These are phyloP conservation scores for Aspergillus hancockii DNA, from an alignment of 495 filamentous ascomycete species.

Conservation along the genomic window DNA sequence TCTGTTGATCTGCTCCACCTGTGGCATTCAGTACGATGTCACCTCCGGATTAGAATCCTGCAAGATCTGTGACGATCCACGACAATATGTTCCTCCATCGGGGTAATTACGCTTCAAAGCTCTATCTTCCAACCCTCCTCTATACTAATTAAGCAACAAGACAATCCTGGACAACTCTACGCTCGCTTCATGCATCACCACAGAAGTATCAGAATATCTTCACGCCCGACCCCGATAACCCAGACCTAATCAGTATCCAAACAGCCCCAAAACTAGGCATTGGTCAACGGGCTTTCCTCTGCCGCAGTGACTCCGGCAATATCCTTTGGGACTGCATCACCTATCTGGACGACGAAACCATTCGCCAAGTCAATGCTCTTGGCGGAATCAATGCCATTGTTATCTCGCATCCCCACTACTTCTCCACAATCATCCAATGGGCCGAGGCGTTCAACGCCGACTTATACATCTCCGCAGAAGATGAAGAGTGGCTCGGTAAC, in stretches of 20 bases:
- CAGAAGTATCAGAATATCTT: constrained; percentile 27
- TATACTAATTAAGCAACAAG: constrained; percentile 25
- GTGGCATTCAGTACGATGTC: constrained; percentile 68
- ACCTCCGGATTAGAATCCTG: constrained; percentile 51
- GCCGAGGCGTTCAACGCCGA: constrained; percentile 61
- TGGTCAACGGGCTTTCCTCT: constrained; percentile 68
- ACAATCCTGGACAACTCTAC: constrained; percentile 30
- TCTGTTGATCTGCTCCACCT: constrained; percentile 58
- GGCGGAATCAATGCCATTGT: constrained; percentile 72
- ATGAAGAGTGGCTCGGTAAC: constrained; percentile 56
- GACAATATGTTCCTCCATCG: constrained; percentile 65
- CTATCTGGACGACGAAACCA: constrained; percentile 61
- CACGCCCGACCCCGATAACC: constrained; percentile 16
- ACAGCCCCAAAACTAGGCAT: constrained; percentile 55
- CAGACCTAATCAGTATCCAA: constrained; percentile 21
- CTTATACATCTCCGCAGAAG: constrained; percentile 62
- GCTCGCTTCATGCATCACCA: constrained; percentile 17
- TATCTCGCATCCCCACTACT: constrained; percentile 81
- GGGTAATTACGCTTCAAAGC: constrained; percentile 30
- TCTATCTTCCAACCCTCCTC: constrained; percentile 24
- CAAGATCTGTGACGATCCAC: constrained; percentile 74
- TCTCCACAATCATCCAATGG: constrained; percentile 70
- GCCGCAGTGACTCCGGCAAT: constrained; percentile 60
- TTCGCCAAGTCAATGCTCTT: constrained; percentile 42
- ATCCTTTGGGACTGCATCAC: constrained; percentile 76